Percentiles rank a stretch among this genome's conserved stretches.
phyloP scores from a whole-genome alignment of 2,329 filamentous ascomycete genomes.

The Sporothrix luriei region DNA sequence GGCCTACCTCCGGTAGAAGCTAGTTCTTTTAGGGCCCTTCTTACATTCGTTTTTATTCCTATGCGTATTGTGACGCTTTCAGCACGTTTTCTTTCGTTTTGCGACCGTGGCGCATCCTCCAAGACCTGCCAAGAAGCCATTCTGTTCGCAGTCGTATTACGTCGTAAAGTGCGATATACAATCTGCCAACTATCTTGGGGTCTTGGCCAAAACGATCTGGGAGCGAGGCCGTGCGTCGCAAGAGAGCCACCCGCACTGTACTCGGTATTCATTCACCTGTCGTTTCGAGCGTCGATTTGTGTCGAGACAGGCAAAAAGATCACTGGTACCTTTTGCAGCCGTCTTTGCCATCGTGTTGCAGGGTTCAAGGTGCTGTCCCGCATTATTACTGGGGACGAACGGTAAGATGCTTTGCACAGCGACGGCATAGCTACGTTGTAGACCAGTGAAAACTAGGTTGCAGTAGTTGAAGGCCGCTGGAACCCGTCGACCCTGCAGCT shows the following conservation, averaged over 20 bases:
- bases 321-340: not conserved
- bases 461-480: conserved; percentile 15
- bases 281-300: not conserved
- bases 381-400: too few species aligned
- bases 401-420: too few species aligned
- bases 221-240: conserved; percentile 2
- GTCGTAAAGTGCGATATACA: not conserved
- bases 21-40: conserved; percentile 17
- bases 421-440: not conserved
- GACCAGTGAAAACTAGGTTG: not conserved
- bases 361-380: not conserved
- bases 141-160: not conserved
- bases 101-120: not conserved
- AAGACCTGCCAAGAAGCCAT: conserved; percentile 12
- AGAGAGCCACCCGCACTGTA: conserved; percentile 6
- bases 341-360: not conserved
- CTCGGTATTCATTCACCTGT: too few species aligned
- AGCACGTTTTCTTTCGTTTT: not conserved
- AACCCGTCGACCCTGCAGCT: conserved; percentile 19
- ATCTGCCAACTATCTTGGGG: not conserved
- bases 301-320: not conserved
- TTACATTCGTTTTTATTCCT: not conserved
- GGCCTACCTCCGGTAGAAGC: conserved; percentile 5
- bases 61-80: not conserved
- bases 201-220: conserved; percentile 18